Evolutionary conservation across 352 stramenopile species (phyloP).

Genomic region (Pythium vanterpoolii): DNA sequence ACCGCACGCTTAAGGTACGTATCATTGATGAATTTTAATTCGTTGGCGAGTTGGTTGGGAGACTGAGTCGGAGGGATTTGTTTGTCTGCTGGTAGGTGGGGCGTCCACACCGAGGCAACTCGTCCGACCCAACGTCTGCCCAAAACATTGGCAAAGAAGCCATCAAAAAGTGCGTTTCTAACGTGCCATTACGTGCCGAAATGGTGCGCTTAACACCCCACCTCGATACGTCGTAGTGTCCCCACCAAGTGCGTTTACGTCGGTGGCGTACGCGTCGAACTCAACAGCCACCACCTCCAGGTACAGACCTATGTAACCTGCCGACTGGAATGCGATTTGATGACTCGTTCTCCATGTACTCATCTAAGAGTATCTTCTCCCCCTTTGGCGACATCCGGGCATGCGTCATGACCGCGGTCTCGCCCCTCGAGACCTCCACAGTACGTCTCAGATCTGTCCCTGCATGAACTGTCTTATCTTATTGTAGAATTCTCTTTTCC

Average conservation of each 20-base stretch:
- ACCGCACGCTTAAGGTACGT: slow-evolving; percentile 54
- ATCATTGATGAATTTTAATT: background rate
- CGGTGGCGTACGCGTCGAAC: slow-evolving; percentile 61
- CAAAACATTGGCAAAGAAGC: slow-evolving; percentile 68
- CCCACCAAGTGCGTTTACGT: slow-evolving; percentile 76
- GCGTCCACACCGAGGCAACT: slow-evolving; percentile 69
- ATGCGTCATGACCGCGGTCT: slow-evolving; percentile 65
- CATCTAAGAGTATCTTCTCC: slow-evolving; percentile 70
- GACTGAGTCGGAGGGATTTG: background rate
- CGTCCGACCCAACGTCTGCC: slow-evolving; percentile 42
- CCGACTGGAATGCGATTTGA: too few species aligned
- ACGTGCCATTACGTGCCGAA: background rate
- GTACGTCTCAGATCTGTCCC: slow-evolving; percentile 21
- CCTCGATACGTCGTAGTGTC: slow-evolving; percentile 30
- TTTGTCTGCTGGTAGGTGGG: slow-evolving; percentile 47
- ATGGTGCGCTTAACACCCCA: background rate
- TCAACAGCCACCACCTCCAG: slow-evolving; percentile 76
- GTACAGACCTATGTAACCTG: too few species aligned
- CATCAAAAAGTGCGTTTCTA: slow-evolving; percentile 61
- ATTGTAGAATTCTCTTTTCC: background rate
- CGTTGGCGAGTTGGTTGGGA: background rate
- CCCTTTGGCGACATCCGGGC: slow-evolving; percentile 63
- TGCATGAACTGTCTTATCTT: too few species aligned
- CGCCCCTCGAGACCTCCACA: slow-evolving; percentile 46
- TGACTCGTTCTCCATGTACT: background rate